These are phyloP conservation scores for Echria macrotheca DNA, from an alignment of 495 filamentous ascomycete genomes.

Conservation along the genomic window DNA sequence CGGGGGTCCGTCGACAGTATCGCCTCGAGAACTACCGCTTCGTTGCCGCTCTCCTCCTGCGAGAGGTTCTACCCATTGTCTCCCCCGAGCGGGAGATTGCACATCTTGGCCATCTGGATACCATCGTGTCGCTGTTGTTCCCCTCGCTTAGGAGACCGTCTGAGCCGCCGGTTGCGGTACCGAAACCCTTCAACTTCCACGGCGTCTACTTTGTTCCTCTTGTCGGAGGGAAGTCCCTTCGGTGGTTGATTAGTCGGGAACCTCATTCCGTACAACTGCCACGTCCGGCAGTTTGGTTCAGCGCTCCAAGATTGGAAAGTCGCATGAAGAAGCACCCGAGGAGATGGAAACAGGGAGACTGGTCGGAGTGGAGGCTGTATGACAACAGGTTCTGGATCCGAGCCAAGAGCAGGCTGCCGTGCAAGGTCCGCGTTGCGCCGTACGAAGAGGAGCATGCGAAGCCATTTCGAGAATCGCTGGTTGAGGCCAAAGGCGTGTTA, in stretches of 20 bases:
- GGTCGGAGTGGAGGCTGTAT: conserved; percentile 55
- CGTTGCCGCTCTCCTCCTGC: conserved; percentile 36
- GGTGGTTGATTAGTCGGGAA: conserved; percentile 38
- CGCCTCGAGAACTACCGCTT: conserved; percentile 29
- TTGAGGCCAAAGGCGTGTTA: conserved; percentile 21
- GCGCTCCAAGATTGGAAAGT: conserved; percentile 2
- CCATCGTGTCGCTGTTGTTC: conserved; percentile 34
- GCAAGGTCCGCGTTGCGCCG: conserved; percentile 43
- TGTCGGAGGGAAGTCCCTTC: conserved; percentile 10
- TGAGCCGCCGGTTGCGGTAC: conserved; percentile 10
- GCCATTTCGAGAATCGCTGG: conserved; percentile 34
- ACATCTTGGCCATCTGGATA: conserved; percentile 27
- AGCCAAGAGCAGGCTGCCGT: conserved; percentile 36
- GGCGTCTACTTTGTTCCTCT: conserved; percentile 52
- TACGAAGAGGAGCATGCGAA: conserved; percentile 46
- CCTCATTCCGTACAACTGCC: conserved; percentile 31
- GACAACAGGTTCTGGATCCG: conserved; percentile 84
- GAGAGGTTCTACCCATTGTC: conserved; percentile 33
- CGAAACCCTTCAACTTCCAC: conserved; percentile 48
- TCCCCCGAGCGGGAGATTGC: conserved; percentile 32
- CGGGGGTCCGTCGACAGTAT: conserved; percentile 18
- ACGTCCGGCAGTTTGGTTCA: conserved; percentile 15
- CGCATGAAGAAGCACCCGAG: conserved; percentile 4
- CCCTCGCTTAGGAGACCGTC: conserved; percentile 20
- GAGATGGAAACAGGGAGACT: conserved; percentile 10